phyloP scores from a whole-genome alignment of 2,329 filamentous ascomycete genomes.

The Aureobasidium sp. region DNA sequence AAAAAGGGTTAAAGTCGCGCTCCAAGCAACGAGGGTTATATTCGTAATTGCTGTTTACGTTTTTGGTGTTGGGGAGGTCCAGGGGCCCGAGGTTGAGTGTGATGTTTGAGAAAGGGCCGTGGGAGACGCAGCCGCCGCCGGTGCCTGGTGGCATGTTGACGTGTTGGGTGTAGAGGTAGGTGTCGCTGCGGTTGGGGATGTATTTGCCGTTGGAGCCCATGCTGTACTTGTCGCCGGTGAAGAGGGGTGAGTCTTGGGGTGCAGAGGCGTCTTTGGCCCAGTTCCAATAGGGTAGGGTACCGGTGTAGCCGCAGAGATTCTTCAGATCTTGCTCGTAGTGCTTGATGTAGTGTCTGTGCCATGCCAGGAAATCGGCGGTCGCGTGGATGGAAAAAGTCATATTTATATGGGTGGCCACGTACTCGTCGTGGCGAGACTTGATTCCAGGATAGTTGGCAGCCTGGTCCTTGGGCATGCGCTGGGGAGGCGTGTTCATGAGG shows the following conservation, averaged over 20 bases:
- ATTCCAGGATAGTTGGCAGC: constrained; percentile 25
- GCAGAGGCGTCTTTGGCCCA: constrained; percentile 30
- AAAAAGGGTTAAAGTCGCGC: constrained; percentile 23
- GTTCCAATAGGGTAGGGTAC: constrained; percentile 31
- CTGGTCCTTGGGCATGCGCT: constrained; percentile 23
- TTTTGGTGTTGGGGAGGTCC: constrained; percentile 23
- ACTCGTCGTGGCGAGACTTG: constrained; percentile 26
- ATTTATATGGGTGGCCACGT: constrained; percentile 24
- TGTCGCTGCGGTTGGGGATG: constrained; percentile 23
- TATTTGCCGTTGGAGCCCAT: constrained; percentile 28
- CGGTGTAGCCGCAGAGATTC: constrained; percentile 39
- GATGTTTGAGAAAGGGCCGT: constrained; percentile 46
- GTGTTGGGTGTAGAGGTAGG: constrained; percentile 23
- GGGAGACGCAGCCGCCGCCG: constrained; percentile 50
- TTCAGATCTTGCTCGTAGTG: constrained; percentile 38
- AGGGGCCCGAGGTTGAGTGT: constrained; percentile 29
- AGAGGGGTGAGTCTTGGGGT: constrained; percentile 41
- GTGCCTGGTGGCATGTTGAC: constrained; percentile 42
- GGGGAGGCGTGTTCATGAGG: constrained; percentile 24
- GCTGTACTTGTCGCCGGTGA: constrained; percentile 48
- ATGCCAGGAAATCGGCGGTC: constrained; percentile 31
- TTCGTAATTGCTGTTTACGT: constrained; percentile 23
- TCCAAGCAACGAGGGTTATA: constrained; percentile 24
- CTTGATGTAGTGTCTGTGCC: constrained; percentile 39
- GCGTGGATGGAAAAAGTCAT: constrained; percentile 28